Evolutionary conservation across 208 protist species (phyloP), one percentile per base, ranked within the genome.

Genomic region (Trypanosomatidae sp.): DNA sequence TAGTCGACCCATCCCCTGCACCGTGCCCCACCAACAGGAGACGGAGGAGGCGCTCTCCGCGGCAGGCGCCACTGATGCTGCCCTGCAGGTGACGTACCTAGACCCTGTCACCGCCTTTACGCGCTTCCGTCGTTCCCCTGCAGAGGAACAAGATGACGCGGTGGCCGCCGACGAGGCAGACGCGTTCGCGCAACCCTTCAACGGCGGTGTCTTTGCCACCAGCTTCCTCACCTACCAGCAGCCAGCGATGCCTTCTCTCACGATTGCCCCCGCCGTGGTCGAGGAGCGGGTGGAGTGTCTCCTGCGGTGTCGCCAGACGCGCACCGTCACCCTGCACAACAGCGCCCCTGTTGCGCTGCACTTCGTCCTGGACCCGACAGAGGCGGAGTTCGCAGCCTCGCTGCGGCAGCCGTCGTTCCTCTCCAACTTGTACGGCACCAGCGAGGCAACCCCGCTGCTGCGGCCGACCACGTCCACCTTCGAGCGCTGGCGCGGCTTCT

Each of bases 271-370:
- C 6, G 77, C 83, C 39, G 77, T 77, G 22, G 59, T 97, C 25
- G 90, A 95, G 66, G 91, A 93, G 66, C 75, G 79, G 1, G 77
- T 95, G 71, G 91, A 97, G 66, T 97, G 89, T 47, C 81, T 97
- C 8, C 79, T 91, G 3, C 65, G 87, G 56, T 85, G 79, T 43
- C 81, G 85, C 25, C 88, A 92, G 66, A 81, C 77, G n/a, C 89
- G 92, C 25, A 84, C 84, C 30, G 83, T 95, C 17, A 86, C 81
- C n/a, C 74, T 97, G 82, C 85, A 85, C 62, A 97, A 95, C 78
- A 81, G 78, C 59, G 92, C 89, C 0, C 82, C 89, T 6, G 85
- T 85, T 19, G 74, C 76, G 50, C 73, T 97, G 39, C 84, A 91
- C 74, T 97, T 95, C 55, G 58, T 80, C 39, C 85, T 93, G 39